A percentile compares a stretch with the other conserved stretches of the same genome.
Evolutionary conservation across 352 stramenopile species (phyloP).

Genomic region (Globisporangium recalcitrans): DNA sequence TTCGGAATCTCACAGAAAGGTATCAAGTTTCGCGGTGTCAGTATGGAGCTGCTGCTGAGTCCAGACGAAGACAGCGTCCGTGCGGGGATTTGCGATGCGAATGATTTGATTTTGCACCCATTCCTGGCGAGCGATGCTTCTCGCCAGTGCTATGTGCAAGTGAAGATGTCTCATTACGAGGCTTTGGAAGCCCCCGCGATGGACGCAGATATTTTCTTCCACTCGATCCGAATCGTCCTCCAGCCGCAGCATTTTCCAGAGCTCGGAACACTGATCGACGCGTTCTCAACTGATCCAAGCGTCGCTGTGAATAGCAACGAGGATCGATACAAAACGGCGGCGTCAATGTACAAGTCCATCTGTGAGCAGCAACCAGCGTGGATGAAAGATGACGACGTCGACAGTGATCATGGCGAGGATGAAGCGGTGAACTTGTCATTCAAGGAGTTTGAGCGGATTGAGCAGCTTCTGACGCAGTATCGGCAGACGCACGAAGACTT

Average conservation of each 20-base stretch:
- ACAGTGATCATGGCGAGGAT: conserved; percentile 15
- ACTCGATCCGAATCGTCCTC: conserved; percentile 71
- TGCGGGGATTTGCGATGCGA: conserved; percentile 23
- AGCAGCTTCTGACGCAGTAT: conserved; percentile 77
- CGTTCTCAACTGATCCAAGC: conserved; percentile 35
- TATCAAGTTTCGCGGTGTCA: conserved; percentile 78
- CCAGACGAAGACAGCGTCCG: conserved; percentile 37
- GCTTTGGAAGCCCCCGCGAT: conserved; percentile 60
- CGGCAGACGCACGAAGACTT: conserved; percentile 71
- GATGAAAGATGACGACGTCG: conserved; percentile 45
- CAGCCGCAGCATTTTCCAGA: conserved; percentile 78
- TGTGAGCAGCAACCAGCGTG: conserved; percentile 61
- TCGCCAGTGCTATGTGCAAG: conserved; percentile 74
- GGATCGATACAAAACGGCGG: conserved; percentile 25
- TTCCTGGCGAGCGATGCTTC: conserved; percentile 64
- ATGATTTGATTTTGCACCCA: conserved; percentile 45
- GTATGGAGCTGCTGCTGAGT: conserved; percentile 73
- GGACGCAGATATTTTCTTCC: conserved; percentile 81
- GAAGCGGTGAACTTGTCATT: conserved; percentile 57
- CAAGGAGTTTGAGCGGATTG: conserved; percentile 81
- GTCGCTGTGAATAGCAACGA: conserved; percentile 11
- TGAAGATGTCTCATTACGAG: conserved; percentile 81
- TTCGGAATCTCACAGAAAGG: conserved; percentile 85
- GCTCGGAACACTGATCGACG: conserved; percentile 64
- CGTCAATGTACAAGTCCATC: conserved; percentile 70